These are phyloP conservation scores for Saccharomycopsis fermentans DNA, from an alignment of 805 yeast species.

Conservation along the genomic window DNA sequence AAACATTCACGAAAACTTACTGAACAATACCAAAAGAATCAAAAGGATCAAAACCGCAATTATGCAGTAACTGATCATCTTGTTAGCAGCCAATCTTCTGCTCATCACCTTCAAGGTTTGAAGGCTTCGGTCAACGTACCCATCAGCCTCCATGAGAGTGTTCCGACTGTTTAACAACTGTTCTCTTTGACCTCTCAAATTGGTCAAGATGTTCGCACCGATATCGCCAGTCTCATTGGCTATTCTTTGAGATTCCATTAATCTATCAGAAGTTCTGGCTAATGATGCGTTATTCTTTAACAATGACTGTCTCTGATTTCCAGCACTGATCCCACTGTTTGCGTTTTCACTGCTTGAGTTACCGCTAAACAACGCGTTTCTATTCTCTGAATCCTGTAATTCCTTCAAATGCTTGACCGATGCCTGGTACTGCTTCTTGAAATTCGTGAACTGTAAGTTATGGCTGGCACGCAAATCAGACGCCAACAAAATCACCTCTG, in stretches of 20 bases:
- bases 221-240: slow-evolving; percentile 89
- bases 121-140: slow-evolving; percentile 82
- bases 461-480: slow-evolving; percentile 57
- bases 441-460: slow-evolving; percentile 69
- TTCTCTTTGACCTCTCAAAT: slow-evolving; percentile 86
- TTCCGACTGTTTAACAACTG: slow-evolving; percentile 80
- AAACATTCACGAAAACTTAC: slow-evolving; percentile 53
- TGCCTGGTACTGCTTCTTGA: slow-evolving; percentile 46
- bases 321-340: slow-evolving; percentile 21
- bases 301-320: slow-evolving; percentile 66
- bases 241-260: slow-evolving; percentile 77
- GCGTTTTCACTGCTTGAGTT: slow-evolving; percentile 32
- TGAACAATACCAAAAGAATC: slow-evolving; percentile 72
- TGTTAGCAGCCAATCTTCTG: slow-evolving; percentile 83
- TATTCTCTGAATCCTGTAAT: slow-evolving; percentile 59
- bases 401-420: slow-evolving; percentile 46
- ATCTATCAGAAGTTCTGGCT: slow-evolving; percentile 72
- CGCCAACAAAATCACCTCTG: slow-evolving; percentile 81
- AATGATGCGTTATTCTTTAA: slow-evolving; percentile 69
- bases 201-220: slow-evolving; percentile 84
- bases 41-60: slow-evolving; percentile 77
- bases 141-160: slow-evolving; percentile 81
- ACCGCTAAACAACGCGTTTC: slow-evolving; percentile 62
- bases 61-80: slow-evolving; percentile 81
- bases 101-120: slow-evolving; percentile 86